Evolutionary conservation across 495 filamentous ascomycete genomes (phyloP).

Genomic region (Neurospora sp.): DNA sequence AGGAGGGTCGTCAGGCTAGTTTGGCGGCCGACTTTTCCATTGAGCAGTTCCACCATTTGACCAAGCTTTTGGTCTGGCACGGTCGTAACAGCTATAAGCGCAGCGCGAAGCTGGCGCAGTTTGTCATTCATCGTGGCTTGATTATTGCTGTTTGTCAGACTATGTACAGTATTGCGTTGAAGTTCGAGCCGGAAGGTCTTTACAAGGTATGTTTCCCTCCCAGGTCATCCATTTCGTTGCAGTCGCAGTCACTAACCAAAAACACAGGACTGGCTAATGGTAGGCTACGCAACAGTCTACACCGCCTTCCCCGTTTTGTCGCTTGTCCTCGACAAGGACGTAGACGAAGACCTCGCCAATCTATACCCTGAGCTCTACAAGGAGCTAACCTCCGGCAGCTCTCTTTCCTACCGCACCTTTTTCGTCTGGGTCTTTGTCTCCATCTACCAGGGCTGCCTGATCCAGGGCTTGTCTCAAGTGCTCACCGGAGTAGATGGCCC

Average conservation of each 20-base stretch:
- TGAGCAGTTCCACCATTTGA: slow-evolving; percentile 89
- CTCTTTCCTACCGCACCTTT: slow-evolving; percentile 85
- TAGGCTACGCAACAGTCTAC: slow-evolving; percentile 94
- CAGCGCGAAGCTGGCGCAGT: slow-evolving; percentile 89
- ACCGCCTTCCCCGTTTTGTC: slow-evolving; percentile 92
- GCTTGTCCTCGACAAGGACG: slow-evolving; percentile 91
- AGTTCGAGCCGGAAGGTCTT: slow-evolving; percentile 85
- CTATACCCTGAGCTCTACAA: slow-evolving; percentile 97
- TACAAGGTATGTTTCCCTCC: slow-evolving; percentile 43
- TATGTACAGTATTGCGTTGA: slow-evolving; percentile 86
- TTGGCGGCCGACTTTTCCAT: slow-evolving; percentile 95
- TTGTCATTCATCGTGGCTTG: slow-evolving; percentile 94
- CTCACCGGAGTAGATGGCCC: slow-evolving; percentile 61
- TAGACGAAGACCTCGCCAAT: slow-evolving; percentile 85
- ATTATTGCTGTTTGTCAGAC: slow-evolving; percentile 95
- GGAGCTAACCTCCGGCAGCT: slow-evolving; percentile 76
- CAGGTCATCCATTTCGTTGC: not conserved
- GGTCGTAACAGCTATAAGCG: slow-evolving; percentile 95
- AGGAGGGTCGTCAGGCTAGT: slow-evolving; percentile 90
- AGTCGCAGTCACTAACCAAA: slow-evolving; percentile 12
- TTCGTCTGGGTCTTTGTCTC: slow-evolving; percentile 95
- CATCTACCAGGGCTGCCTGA: slow-evolving; percentile 89
- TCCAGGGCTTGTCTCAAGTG: slow-evolving; percentile 85
- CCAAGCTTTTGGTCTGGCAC: slow-evolving; percentile 96
- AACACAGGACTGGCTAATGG: slow-evolving; percentile 78